Base-by-base conservation (phyloP, 805 yeast genomes). In the Teunomyces gatunensis region DNA sequence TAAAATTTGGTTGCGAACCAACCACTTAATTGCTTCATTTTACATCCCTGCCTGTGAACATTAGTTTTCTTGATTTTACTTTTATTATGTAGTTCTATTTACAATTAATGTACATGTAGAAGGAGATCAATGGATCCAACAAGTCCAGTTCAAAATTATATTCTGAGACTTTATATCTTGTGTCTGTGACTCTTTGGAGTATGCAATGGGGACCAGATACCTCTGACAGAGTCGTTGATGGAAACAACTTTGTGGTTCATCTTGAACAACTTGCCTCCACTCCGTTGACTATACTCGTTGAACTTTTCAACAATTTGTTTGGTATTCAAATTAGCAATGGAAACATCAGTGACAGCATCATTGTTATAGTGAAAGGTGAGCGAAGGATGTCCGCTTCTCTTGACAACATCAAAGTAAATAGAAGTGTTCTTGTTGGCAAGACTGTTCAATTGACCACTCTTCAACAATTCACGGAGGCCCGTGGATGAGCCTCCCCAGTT, bases 191-290 rank as follows among this genome's bases (percentile, higher is more conserved):
- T 62, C 61, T 71, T 73, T 35, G 65, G 62, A 44, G 79, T 85
- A 62, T 91, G 97, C 74, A 92, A 76, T 49, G 99, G 99, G 40
- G 97, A 90, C 99, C 99, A 94, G 42, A 94, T 78, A 60, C 99
- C 99, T 77, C 99, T 86, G 13, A 92, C 90, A 47, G 95, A 83
- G 46, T 78, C 80, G 64, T 92, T 94, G 52, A 78, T 68, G 36
- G 96, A 85, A 66, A 83, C 79, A 30, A 94, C 98, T 59, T 68
- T 71, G 48, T 89, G 85, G 61, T 87, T 83, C 56, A 74, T 81
- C 65, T 86, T 86, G 57, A 77, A 71, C 58, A 79, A 76, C 9
- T 63, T 59, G 59, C 82, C 83, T 44, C 97, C 97, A 42, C 87
- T 78, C 23, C 90, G 73, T 62, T 84, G 86, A 51, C 79, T 72